Evolutionary conservation across 2,329 filamentous ascomycete genomes (phyloP).

Genomic region (Aschersonia sp.): DNA sequence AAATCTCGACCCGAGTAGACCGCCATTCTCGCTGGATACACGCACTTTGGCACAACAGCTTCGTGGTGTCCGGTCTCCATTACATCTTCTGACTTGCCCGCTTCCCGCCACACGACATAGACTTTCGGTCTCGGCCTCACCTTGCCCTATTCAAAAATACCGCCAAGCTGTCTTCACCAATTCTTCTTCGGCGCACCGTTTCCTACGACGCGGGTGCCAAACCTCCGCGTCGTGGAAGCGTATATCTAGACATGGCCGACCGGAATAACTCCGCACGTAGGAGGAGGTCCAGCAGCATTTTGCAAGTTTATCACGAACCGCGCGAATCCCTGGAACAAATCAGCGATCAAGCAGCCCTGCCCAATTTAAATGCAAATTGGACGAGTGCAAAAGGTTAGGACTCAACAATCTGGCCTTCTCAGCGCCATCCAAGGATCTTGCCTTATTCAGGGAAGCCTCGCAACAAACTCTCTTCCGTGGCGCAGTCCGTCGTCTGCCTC

Average conservation of each 20-base stretch:
- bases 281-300: constrained; percentile 90
- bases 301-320: constrained; percentile 87
- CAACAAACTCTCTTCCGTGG: too few species aligned
- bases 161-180: constrained; percentile 90
- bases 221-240: constrained; percentile 46
- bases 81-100: background rate
- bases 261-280: constrained; percentile 55
- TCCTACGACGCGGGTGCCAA: constrained; percentile 79
- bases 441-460: background rate
- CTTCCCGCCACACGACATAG: constrained; percentile 3
- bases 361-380: constrained; percentile 97
- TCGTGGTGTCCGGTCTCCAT: background rate
- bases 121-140: background rate
- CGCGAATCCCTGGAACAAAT: constrained; percentile 94
- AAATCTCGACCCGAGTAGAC: background rate
- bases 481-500: too few species aligned
- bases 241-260: constrained; percentile 46
- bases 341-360: constrained; percentile 86
- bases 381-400: constrained; percentile 89
- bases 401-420: background rate
- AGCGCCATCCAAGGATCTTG: background rate
- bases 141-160: constrained; percentile 39
- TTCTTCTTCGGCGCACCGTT: constrained; percentile 78
- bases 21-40: background rate
- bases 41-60: background rate